Percentiles rank a stretch among this genome's conserved stretches.
phyloP scores from a whole-genome alignment of 2,329 filamentous ascomycete genomes.

The Neonectria punicea region DNA sequence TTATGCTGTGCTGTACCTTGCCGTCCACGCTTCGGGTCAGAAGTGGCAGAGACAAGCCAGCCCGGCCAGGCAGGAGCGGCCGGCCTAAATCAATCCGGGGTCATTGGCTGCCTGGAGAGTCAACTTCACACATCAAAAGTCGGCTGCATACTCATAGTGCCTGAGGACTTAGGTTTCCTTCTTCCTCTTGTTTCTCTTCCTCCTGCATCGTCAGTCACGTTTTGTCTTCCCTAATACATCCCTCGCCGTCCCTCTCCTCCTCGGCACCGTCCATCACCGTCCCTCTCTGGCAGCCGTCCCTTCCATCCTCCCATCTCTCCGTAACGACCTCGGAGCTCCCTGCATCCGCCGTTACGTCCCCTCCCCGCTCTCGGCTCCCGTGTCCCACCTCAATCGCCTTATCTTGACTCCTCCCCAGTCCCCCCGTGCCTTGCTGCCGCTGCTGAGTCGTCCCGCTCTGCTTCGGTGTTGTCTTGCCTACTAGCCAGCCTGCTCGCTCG shows the following conservation, averaged over 20 bases:
- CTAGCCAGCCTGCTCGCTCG: conserved; percentile 26
- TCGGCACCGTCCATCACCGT: too few relatives aligned
- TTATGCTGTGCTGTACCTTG: background rate
- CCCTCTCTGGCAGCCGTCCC: background rate
- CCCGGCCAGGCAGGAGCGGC: background rate
- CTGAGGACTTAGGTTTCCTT: conserved; percentile 29
- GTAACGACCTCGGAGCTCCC: background rate
- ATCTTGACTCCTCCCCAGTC: background rate
- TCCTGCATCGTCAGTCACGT: conserved; percentile 13
- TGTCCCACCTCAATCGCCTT: conserved; percentile 4
- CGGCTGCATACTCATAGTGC: conserved; percentile 25
- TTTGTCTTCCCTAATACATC: conserved; percentile 19
- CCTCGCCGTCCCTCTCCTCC: background rate
- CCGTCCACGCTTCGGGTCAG: background rate
- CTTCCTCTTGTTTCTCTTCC: conserved; percentile 21
- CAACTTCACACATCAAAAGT: conserved; percentile 39
- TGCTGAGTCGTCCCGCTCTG: conserved; percentile 1
- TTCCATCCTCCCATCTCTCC: background rate
- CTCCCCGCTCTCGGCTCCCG: conserved; percentile 11
- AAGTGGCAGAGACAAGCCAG: conserved; percentile 18
- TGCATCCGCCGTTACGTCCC: background rate
- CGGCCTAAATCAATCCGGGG: conserved; percentile 11
- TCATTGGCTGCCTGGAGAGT: conserved; percentile 41
- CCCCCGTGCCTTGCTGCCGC: conserved; percentile 10
- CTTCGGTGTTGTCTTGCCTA: conserved; percentile 5